A percentile compares a stretch with the other conserved stretches of the same genome.
These are phyloP conservation scores for Dothideomycetes sp. DNA, from an alignment of 2,329 filamentous ascomycete species.

Conservation along the genomic window DNA sequence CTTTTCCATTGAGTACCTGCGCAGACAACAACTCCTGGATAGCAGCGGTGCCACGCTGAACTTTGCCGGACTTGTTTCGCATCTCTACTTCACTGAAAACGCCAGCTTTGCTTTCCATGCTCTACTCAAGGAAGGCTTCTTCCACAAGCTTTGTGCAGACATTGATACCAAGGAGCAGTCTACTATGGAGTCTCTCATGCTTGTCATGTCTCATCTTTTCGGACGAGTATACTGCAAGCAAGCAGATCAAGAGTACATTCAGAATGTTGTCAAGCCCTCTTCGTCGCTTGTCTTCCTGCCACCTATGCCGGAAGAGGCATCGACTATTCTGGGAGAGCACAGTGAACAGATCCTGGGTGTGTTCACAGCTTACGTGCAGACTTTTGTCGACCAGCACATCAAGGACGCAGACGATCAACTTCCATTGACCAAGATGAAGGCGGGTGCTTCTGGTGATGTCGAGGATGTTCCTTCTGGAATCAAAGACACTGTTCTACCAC, in stretches of 20 bases:
- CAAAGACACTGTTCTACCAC: conserved; percentile 18
- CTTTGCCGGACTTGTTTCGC: conserved; percentile 58
- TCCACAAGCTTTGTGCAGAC: conserved; percentile 51
- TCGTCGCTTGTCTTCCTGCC: conserved; percentile 58
- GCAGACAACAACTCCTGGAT: conserved; percentile 56
- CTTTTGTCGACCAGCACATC: conserved; percentile 56
- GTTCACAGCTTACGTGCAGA: conserved; percentile 58
- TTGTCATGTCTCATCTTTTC: conserved; percentile 63
- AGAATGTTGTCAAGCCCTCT: conserved; percentile 42
- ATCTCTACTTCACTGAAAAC: conserved; percentile 69
- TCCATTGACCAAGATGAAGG: conserved; percentile 46
- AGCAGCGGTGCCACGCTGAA: conserved; percentile 54
- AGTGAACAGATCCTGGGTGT: conserved; percentile 55
- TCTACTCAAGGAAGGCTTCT: conserved; percentile 59
- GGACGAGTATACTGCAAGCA: conserved; percentile 44
- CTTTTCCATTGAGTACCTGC: conserved; percentile 71
- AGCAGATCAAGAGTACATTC: conserved; percentile 35
- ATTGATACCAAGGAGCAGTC: conserved; percentile 39
- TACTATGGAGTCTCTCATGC: conserved; percentile 49
- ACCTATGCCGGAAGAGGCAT: conserved; percentile 46
- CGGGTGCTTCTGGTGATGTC: conserved; percentile 24
- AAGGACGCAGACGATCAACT: conserved; percentile 41
- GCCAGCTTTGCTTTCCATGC: conserved; percentile 68
- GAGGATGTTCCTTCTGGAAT: not conserved
- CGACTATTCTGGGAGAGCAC: conserved; percentile 46